Evolutionary conservation across 78 protist genomes (phyloP), one percentile per base, ranked within the genome.

Genomic region (Monocercomonoides exilis): DNA sequence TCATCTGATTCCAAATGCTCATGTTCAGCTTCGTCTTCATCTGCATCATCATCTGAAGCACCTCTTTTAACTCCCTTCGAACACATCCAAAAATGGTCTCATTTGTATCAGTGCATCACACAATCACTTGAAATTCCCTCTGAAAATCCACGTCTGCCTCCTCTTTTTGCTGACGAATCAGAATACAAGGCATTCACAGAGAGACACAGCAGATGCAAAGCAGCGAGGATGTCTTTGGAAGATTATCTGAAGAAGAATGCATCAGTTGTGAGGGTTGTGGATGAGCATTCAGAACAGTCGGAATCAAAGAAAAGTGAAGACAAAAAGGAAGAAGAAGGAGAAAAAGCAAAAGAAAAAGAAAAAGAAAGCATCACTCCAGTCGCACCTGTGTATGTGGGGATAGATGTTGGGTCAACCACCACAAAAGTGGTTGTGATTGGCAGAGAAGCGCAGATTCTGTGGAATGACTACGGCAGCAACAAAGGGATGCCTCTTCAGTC

Each of bases 401-500:
- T 87, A n/a, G 89, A 87, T 44, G 87, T 81, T 2, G 89, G 89
- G n/a, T 33, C 46, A 33, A 87, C 89, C 0, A 87, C 89, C n/a
- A 70, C 89, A 1, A 87, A 87, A 45, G 34, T 87, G 1, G 89
- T 6, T 11, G 44, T 70, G 43, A 6, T 70, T 38, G 79, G 5
- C 3, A 0, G 1, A 2, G 41, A 46, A 41, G 79, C 84, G n/a
- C 43, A 1, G 43, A 0, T 87, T 11, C 70, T 87, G 34, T 34
- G 35, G 46, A 2, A n/a, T 21, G 42, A 70, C 84, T 87, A 87
- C 84, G 3, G 43, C 21, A 11, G 0, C 36, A 80, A 87, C 81
- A n/a, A 87, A 32, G 89, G 89, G 32, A 34, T 41, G 43, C 87
- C 89, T 41, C 79, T 87, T 21, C 1, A 11, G 84, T 0, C 42